A percentile compares a stretch with the other conserved stretches of the same genome.
Evolutionary conservation across 371 early-diverging fungal species (phyloP).

Genomic region (Sporodiniella umbellata): DNA sequence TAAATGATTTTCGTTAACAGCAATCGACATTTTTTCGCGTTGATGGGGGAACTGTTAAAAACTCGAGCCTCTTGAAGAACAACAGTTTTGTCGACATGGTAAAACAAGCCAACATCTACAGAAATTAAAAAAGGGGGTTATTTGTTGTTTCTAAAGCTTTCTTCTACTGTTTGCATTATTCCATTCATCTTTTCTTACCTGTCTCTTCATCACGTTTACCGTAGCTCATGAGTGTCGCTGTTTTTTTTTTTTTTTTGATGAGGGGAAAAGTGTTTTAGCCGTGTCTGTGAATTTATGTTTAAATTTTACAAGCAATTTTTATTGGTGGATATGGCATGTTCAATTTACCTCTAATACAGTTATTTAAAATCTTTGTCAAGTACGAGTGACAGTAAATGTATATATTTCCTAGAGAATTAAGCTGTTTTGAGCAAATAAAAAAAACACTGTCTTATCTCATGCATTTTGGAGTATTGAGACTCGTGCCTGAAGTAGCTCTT

Average conservation of each 20-base stretch:
- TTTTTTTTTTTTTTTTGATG: too few species aligned
- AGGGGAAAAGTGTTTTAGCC: not conserved
- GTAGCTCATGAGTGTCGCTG: constrained; percentile 40
- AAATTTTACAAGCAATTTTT: not conserved
- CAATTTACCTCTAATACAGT: constrained; percentile 1
- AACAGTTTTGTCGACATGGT: constrained; percentile 85
- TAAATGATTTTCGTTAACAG: constrained; percentile 92
- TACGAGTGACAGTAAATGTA: too few species aligned
- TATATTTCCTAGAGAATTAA: too few species aligned
- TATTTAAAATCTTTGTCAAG: too few species aligned
- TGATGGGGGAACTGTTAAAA: constrained; percentile 96
- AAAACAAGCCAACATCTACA: constrained; percentile 49
- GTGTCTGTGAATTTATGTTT: not conserved
- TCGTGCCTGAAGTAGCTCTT: too few species aligned
- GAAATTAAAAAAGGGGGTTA: not conserved
- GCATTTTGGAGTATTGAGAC: too few species aligned
- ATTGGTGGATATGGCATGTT: not conserved
- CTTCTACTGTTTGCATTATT: constrained; percentile 12
- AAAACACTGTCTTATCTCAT: too few species aligned
- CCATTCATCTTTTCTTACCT: constrained; percentile 31
- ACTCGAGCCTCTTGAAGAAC: constrained; percentile 96
- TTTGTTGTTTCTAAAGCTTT: not conserved
- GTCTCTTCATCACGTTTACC: constrained; percentile 56
- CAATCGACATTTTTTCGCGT: constrained; percentile 89
- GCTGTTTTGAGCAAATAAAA: too few species aligned